These are phyloP conservation scores for Hevea brasiliensis DNA, from an alignment of 345 rosid species.

Conservation along the genomic window DNA sequence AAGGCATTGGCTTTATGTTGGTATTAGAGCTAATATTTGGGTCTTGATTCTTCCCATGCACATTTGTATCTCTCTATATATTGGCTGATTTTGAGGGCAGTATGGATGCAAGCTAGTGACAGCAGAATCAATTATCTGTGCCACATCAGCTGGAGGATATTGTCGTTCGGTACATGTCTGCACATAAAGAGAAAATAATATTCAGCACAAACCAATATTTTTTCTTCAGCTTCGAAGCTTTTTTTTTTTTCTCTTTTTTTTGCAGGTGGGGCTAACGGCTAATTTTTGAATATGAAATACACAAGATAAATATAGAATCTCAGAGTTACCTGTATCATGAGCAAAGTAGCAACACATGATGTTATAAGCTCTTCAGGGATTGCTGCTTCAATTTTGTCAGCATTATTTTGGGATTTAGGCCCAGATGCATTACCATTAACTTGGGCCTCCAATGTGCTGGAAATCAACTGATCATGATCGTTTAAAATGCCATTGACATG, in stretches of 20 bases:
- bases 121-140: conserved; percentile 83
- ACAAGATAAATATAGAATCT: neutral
- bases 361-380: conserved; percentile 74
- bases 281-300: neutral
- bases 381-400: conserved; percentile 47
- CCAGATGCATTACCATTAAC: conserved; percentile 22
- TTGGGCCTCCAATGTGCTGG: conserved; percentile 35
- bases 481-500: conserved; percentile 40
- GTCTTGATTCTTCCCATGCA: conserved; percentile 96
- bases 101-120: conserved; percentile 77
- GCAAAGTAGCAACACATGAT: conserved; percentile 83
- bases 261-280: too few species aligned
- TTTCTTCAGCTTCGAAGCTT: too few species aligned
- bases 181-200: conserved; percentile 2
- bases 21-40: conserved; percentile 85
- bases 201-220: conserved; percentile 1
- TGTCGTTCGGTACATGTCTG: conserved; percentile 91
- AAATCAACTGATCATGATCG: conserved; percentile 37
- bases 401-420: conserved; percentile 35
- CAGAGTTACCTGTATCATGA: conserved; percentile 74
- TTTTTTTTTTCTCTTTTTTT: too few species aligned
- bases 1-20: conserved; percentile 25
- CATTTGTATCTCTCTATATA: conserved; percentile 81
- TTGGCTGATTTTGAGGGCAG: conserved; percentile 71
- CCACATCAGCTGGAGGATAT: conserved; percentile 87